phyloP scores from a whole-genome alignment of 2,329 filamentous ascomycete species.

The Hymenotorrendiella dingleyae region DNA sequence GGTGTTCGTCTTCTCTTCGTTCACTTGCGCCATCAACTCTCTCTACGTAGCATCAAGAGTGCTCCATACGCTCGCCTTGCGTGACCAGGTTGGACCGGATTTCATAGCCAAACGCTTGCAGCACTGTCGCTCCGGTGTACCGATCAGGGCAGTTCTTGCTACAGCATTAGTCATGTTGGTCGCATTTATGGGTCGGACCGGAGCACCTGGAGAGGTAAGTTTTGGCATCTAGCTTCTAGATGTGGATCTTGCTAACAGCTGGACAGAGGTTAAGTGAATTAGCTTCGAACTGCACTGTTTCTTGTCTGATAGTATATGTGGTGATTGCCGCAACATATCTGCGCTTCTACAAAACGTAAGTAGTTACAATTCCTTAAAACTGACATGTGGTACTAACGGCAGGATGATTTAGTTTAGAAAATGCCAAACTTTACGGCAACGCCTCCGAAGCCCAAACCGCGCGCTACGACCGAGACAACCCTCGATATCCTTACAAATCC shows the following conservation, averaged over 20 bases:
- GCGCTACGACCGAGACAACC: constrained; percentile 33
- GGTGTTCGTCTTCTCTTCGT: constrained; percentile 34
- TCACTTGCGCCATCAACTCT: constrained; percentile 35
- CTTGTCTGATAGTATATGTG: constrained; percentile 36
- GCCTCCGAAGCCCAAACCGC: constrained; percentile 33
- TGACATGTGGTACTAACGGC: background rate
- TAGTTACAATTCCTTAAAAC: background rate
- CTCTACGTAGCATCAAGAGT: constrained; percentile 35
- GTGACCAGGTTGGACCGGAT: constrained; percentile 35
- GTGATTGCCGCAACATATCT: constrained; percentile 38
- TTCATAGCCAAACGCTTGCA: constrained; percentile 35
- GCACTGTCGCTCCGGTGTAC: constrained; percentile 34
- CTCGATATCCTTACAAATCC: constrained; percentile 35
- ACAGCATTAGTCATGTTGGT: constrained; percentile 35
- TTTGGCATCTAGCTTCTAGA: background rate
- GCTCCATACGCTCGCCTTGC: constrained; percentile 34
- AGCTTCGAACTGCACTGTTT: constrained; percentile 34
- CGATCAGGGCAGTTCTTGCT: constrained; percentile 35
- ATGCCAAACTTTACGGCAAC: constrained; percentile 35
- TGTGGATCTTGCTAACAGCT: constrained; percentile 7
- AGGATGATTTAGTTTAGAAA: constrained; percentile 36
- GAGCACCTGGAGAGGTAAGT: constrained; percentile 33
- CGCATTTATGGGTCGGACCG: constrained; percentile 35
- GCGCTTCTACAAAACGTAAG: constrained; percentile 34
- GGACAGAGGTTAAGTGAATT: constrained; percentile 33